Evolutionary conservation across 768 basidiomycete species (phyloP), one percentile per base, ranked within the genome.

Genomic region (Harrya chromipes): DNA sequence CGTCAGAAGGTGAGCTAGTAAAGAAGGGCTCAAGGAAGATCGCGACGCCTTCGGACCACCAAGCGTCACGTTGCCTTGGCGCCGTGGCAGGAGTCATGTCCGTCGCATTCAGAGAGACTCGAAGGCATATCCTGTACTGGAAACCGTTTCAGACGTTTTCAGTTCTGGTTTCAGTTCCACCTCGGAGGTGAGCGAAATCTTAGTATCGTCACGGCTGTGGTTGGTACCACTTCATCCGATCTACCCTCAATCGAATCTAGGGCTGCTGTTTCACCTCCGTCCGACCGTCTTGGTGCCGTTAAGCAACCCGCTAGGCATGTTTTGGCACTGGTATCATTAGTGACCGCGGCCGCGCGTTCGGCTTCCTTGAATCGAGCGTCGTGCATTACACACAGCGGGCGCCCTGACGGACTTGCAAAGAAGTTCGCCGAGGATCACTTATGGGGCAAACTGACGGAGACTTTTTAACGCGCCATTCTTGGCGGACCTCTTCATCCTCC

Each of bases 41-140:
- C 43, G 57, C 60, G 56, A 56, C 35, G 23, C 48, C 48, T 52
- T 51, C 56, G 63, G 62, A 31, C 50, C 35, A 43, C 31, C 35
- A 29, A 35, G 40, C 35, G 39, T 29, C 49, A 14, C 19, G 20
- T 44, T 46, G 50, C 37, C 24, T 29, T 17, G 24, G 21, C 40
- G 39, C 52, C 14, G 8, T 14, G 33, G 33, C 14, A 36, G 2
- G 16, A 24, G 20, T 24, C 20, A 31, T 23, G 27, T 21, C 35
- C 41, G 38, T 35, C 43, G 14, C 36, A 44, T 36, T 38, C 39
- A 42, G 34, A 35, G 36, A 40, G 31, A 20, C 33, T 31, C 35
- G 2, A 47, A 40, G 34, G 21, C 5, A 36, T 36, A 3, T 36
- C 27, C 27, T 43, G 27, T 16, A 24, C 43, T n/a, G 33, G 46